A percentile compares a stretch with the other conserved stretches of the same genome.
phyloP scores from a whole-genome alignment of 2,329 filamentous ascomycete species.

The Scopulariopsis brevicaulis region DNA sequence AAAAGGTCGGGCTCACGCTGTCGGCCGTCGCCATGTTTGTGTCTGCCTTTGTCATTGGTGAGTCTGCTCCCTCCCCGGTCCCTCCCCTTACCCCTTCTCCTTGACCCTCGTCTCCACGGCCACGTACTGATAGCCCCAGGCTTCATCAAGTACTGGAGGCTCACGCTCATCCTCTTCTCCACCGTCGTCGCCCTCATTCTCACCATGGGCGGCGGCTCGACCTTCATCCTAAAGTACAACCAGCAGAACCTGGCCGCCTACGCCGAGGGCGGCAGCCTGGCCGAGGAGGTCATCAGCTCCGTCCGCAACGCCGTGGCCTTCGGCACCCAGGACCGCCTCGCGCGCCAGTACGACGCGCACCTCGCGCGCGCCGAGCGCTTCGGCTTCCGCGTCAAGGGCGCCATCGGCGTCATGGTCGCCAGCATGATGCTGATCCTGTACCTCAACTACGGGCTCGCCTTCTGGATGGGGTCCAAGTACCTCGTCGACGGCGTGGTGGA shows the following conservation, averaged over 20 bases:
- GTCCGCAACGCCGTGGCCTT: conserved; percentile 89
- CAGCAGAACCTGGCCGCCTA: conserved; percentile 70
- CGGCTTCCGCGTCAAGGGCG: conserved; percentile 65
- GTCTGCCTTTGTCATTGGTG: conserved; percentile 71
- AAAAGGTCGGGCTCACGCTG: conserved; percentile 73
- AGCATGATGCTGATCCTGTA: conserved; percentile 77
- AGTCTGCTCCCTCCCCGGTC: neutral
- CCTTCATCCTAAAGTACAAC: conserved; percentile 70
- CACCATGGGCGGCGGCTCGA: conserved; percentile 62
- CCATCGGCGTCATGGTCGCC: conserved; percentile 68
- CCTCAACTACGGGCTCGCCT: conserved; percentile 75
- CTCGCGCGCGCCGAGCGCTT: conserved; percentile 61
- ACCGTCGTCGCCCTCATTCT: conserved; percentile 71
- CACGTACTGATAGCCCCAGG: conserved; percentile 16
- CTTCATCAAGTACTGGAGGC: conserved; percentile 85
- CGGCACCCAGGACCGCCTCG: conserved; percentile 85
- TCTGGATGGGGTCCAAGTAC: conserved; percentile 78
- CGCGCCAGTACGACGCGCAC: conserved; percentile 71
- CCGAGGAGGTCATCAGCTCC: conserved; percentile 89
- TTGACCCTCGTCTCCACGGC: too few species aligned
- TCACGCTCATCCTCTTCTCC: conserved; percentile 77
- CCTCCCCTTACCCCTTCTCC: neutral
- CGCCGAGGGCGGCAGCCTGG: conserved; percentile 74
- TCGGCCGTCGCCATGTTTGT: conserved; percentile 73
- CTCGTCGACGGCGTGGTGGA: conserved; percentile 53